Evolutionary conservation across 805 yeast species (phyloP).

Genomic region (Myxozyma melibiosi): DNA sequence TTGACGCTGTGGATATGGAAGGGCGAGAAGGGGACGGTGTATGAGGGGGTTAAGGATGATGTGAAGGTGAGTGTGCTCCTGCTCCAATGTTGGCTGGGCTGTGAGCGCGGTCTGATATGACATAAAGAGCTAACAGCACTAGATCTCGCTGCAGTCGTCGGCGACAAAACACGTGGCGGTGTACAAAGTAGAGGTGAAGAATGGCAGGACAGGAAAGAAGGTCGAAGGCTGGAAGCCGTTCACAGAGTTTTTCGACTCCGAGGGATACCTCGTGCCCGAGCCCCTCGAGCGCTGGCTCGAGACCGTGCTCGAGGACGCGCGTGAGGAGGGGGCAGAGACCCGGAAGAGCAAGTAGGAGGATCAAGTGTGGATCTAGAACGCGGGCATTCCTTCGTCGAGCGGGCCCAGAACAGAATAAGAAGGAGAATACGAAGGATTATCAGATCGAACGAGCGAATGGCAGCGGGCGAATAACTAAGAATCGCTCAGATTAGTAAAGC

Average conservation of each 20-base stretch:
- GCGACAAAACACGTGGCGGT: conserved; percentile 22
- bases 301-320: background rate
- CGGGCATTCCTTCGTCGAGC: background rate
- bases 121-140: background rate
- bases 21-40: conserved; percentile 39
- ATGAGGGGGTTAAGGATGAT: conserved; percentile 37
- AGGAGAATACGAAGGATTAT: too few relatives aligned
- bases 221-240: conserved; percentile 18
- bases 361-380: background rate
- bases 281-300: conserved; percentile 28
- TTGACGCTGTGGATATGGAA: conserved; percentile 36
- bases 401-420: background rate
- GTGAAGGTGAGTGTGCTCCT: conserved; percentile 16
- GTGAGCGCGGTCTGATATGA: background rate
- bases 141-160: conserved; percentile 25
- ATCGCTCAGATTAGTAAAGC: too few relatives aligned
- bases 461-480: too few relatives aligned
- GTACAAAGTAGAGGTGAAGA: conserved; percentile 20
- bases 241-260: conserved; percentile 24
- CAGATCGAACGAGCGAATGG: too few relatives aligned
- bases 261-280: conserved; percentile 23
- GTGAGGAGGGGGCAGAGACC: background rate
- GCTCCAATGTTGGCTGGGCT: background rate
- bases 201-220: background rate
- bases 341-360: conserved; percentile 2